These are phyloP conservation scores for Pichia eremophila DNA, from an alignment of 805 yeast species.

Conservation along the genomic window DNA sequence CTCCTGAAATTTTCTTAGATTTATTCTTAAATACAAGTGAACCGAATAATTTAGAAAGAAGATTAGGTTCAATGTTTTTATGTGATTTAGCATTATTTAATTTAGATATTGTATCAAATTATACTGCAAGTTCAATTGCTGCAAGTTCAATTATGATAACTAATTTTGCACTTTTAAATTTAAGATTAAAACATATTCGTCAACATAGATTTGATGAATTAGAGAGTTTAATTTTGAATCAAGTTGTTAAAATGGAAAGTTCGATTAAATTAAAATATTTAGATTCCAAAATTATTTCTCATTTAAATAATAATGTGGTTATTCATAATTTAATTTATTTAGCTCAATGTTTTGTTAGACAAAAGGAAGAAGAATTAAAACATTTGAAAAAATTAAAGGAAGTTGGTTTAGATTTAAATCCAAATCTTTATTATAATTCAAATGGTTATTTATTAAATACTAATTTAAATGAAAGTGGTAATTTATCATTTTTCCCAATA, in stretches of 20 bases:
- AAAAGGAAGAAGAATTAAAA: conserved; percentile 14
- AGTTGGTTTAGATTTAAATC: conserved; percentile 3
- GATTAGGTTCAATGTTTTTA: conserved; percentile 47
- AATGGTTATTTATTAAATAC: conserved; percentile 2
- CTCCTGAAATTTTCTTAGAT: conserved; percentile 57
- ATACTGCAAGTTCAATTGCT: conserved; percentile 36
- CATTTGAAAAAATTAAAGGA: conserved; percentile 6
- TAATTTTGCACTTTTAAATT: conserved; percentile 34
- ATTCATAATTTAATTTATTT: conserved; percentile 19
- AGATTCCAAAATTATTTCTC: conserved; percentile 9
- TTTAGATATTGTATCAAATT: conserved; percentile 45
- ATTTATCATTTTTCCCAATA: conserved; percentile 7
- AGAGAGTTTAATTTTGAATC: conserved; percentile 19
- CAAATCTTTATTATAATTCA: conserved; percentile 3
- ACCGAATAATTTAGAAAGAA: conserved; percentile 36
- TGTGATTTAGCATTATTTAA: conserved; percentile 63
- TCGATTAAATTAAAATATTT: conserved; percentile 21
- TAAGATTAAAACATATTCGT: conserved; percentile 26
- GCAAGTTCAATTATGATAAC: conserved; percentile 43
- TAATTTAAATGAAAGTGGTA: conserved; percentile 1
- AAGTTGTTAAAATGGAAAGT: conserved; percentile 18
- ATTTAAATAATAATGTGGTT: conserved; percentile 12
- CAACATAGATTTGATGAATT: conserved; percentile 24
- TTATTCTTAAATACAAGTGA: conserved; percentile 31
- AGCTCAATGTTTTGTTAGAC: conserved; percentile 19